Percentiles rank a stretch among this genome's conserved stretches.
Conservation (phyloP, 768 basidiomycete species). For the Suillus subaureus region DNA sequence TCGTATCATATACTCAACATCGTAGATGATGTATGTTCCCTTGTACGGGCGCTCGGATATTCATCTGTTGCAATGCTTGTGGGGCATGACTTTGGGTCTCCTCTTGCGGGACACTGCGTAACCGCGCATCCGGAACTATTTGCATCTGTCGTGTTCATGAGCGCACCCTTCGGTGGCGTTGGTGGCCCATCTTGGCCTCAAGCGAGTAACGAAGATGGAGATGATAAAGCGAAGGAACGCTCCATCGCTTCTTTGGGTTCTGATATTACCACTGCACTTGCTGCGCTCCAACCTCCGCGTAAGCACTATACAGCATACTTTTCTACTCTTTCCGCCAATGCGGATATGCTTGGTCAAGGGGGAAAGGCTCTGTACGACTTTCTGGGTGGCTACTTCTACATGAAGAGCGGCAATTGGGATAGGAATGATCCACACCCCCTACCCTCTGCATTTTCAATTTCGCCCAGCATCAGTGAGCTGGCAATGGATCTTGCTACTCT, state of each 20-base stretch:
- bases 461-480: constrained; percentile 24
- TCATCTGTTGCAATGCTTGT: constrained; percentile 48
- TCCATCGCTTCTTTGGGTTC: constrained; percentile 13
- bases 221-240: constrained; percentile 19
- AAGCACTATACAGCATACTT: constrained; percentile 62
- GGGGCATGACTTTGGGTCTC: constrained; percentile 64
- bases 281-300: constrained; percentile 47
- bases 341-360: constrained; percentile 38
- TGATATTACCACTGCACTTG: constrained; percentile 30
- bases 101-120: constrained; percentile 53
- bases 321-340: constrained; percentile 47
- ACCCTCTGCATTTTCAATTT: constrained; percentile 25
- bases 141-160: constrained; percentile 58
- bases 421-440: constrained; percentile 45
- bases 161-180: constrained; percentile 54
- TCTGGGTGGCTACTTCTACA: constrained; percentile 38
- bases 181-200: constrained; percentile 25
- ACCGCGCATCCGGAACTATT: constrained; percentile 60
- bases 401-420: constrained; percentile 59
- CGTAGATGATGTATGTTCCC: constrained; percentile 51
- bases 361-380: constrained; percentile 25
- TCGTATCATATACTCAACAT: constrained; percentile 55
- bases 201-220: constrained; percentile 13
- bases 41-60: constrained; percentile 55
- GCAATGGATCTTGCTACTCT: constrained; percentile 41